Base-by-base conservation (phyloP, 1,284 basidiomycete genomes). In the Fomes fomentarius region DNA sequence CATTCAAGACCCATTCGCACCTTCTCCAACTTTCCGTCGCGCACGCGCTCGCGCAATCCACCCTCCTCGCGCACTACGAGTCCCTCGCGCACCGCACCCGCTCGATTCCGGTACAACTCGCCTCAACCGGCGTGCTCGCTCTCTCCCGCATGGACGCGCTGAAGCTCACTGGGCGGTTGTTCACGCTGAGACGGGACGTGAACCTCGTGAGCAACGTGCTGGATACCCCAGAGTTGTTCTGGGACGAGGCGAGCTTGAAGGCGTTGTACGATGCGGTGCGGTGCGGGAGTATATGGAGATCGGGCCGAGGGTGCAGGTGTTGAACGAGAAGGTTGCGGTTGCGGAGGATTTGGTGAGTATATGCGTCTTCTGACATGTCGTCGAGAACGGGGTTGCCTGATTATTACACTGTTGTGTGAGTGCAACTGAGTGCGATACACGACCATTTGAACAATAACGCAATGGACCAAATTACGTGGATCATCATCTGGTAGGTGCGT, bases 241-340 rank as follows among this genome's bases (percentile, higher is more conserved):
- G 95, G 96, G 89, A 86, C 50, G 95, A 97, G 69, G 94, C 94
- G 11, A 93, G 88, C 60, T 74, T 97, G 65, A 90, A 92, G 66
- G 90, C 88, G 43, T 72, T 98, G 30, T 98, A 98, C 70, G 93
- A 96, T 66, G 94, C 95, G 0, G 94, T n/a, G n/a, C n/a, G n/a
- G n/a, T 96, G 45, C 77, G 94, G 57, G 94, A 96, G 63, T 98
- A 98, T 68, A 91, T 98, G 79, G 95, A 98, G 73, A 94, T 97
- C 49, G 87, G 87, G 38, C 85, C 83, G 12, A 76, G 96, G 30
- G 94, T 96, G 15, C 84, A 90, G 67, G 91, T 89, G 19, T 73
- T 98, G 61, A 97, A 97, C 67, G 95, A 97, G 70, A 89, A 93
- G 56, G 74, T 97, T 39, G 85, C 85, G 0, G 91, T 96, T 2